These are phyloP conservation scores for Sugiyamaella japonica DNA, from an alignment of 1,139 yeast species.

Conservation along the genomic window DNA sequence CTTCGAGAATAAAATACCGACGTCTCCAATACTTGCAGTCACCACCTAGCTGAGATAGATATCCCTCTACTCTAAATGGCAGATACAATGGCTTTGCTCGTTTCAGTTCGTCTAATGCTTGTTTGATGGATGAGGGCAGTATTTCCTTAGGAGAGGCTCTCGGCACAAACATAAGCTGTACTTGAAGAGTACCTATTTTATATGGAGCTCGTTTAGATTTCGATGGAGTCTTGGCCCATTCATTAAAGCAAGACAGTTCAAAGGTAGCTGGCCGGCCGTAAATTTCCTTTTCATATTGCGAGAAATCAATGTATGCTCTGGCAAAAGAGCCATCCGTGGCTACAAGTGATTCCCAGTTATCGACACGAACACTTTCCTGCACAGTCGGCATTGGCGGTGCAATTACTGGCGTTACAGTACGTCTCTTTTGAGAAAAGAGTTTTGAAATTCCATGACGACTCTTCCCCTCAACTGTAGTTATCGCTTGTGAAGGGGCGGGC, in stretches of 20 bases:
- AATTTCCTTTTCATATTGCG: conserved; percentile 56
- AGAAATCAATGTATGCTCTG: conserved; percentile 64
- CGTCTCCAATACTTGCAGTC: conserved; percentile 67
- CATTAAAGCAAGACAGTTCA: conserved; percentile 68
- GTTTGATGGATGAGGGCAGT: conserved; percentile 54
- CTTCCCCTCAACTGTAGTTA: conserved; percentile 15
- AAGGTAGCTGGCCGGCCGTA: conserved; percentile 55
- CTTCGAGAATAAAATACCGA: conserved; percentile 60
- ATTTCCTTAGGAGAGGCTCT: conserved; percentile 49
- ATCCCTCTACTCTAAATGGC: conserved; percentile 50
- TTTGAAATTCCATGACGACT: conserved; percentile 21
- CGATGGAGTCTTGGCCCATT: conserved; percentile 60
- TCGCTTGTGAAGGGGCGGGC: conserved; percentile 23
- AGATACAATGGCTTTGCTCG: conserved; percentile 26
- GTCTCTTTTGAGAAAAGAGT: conserved; percentile 27
- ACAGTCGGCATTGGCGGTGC: conserved; percentile 11
- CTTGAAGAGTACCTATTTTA: conserved; percentile 61
- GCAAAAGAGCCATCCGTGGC: conserved; percentile 92
- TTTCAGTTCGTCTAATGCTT: conserved; percentile 46
- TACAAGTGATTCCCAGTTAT: conserved; percentile 40
- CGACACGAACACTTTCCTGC: conserved; percentile 12
- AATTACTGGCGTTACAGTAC: conserved; percentile 9
- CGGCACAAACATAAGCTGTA: conserved; percentile 71
- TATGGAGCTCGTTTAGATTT: conserved; percentile 53
- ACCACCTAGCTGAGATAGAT: conserved; percentile 73